phyloP scores from a whole-genome alignment of 2,329 filamentous ascomycete species.

The Penicillium oxalicum region DNA sequence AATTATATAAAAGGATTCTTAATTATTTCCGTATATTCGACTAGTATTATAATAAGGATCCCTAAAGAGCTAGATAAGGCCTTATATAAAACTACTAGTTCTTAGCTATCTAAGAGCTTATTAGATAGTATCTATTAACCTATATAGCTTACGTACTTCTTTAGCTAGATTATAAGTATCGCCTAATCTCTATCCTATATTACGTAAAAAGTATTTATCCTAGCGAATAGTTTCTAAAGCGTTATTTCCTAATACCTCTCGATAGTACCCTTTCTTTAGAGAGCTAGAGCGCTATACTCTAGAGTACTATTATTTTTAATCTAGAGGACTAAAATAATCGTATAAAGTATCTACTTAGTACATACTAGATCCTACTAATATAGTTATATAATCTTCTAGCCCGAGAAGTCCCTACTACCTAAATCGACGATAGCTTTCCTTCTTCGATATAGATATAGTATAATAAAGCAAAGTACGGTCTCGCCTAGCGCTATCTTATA shows the following conservation, averaged over 20 bases:
- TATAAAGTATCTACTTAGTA: too few species aligned
- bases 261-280: not conserved
- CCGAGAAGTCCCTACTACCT: too few species aligned
- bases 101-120: not conserved
- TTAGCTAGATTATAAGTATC: conserved; percentile 2
- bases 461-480: not conserved
- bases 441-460: not conserved
- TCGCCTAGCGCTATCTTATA: not conserved
- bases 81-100: too few species aligned
- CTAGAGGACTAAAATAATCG: too few species aligned
- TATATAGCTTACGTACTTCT: conserved; percentile 2
- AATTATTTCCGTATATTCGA: too few species aligned
- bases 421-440: not conserved
- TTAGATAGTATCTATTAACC: not conserved
- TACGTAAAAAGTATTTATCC: conserved; percentile 1
- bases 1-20: too few species aligned
- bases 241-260: not conserved
- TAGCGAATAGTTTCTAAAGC: not conserved
- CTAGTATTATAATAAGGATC: not conserved
- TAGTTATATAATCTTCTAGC: too few species aligned
- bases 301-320: conserved; percentile 1
- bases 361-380: too few species aligned
- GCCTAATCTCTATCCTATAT: conserved; percentile 1
- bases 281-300: not conserved
- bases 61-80: not conserved